Evolutionary conservation across 345 rosid genomes (phyloP), one percentile per base, ranked within the genome.

Genomic region (Pugionium dolabratum): DNA sequence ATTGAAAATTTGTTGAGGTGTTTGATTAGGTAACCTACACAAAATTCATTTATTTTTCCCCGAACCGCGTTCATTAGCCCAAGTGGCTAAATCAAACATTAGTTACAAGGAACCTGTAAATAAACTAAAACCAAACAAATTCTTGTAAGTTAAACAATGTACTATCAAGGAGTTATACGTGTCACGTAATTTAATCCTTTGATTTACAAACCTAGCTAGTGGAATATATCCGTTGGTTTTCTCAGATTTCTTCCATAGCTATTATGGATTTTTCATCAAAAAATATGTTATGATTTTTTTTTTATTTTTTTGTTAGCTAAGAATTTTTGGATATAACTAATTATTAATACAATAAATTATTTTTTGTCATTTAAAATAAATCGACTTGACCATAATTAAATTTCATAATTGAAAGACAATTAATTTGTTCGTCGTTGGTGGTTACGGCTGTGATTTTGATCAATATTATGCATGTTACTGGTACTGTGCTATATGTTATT

Each of bases 11-110:
- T 1, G 25, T n/a, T 25, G 31, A 64, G 35, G 25, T 49, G 65
- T 65, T 51, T 50, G 66, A 28, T 72, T 57, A 58, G 71, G 49
- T 65, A 59, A 72, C 66, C 60, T 51, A 52, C 55, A 9, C 55
- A 9, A 36, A 1, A 1, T 48, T 48, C 45, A 8, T 40, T 26
- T 29, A 49, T 53, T 1, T 26, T 51, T 37, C 11, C 6, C 36
- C 26, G 11, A 35, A 72, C 57, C 76, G 76, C 66, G 76, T 30
- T 50, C 29, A 9, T 0, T 34, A 58, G 34, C 41, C 41, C 71
- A 65, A 57, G 35, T 64, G 49, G 44, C 42, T 2, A 66, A 65
- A 67, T 34, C 65, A 43, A 25, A 35, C 9, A 27, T 2, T 70
- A 36, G 11, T 47, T 42, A 44, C 48, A 18, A 54, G 45, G 11